Evolutionary conservation across 2,329 filamentous ascomycete species (phyloP).

Genomic region (Sporothrix humicola): DNA sequence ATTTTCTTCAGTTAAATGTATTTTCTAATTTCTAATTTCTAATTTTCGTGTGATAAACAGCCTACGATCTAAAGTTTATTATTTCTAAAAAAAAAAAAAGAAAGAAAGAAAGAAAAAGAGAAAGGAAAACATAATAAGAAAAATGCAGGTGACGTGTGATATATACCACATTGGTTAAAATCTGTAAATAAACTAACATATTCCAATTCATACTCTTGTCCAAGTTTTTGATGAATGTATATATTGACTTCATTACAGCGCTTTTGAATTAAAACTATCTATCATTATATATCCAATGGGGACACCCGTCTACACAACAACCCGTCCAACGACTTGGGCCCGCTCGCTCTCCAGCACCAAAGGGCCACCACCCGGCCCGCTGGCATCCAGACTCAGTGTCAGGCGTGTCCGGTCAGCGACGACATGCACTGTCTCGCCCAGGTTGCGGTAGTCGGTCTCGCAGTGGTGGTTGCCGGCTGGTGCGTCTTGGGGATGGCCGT

Average conservation of each 20-base stretch:
- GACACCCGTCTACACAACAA: slow-evolving; percentile 43
- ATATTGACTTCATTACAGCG: too few relatives aligned
- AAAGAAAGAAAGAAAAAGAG: too few relatives aligned
- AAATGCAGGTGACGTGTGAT: too few relatives aligned
- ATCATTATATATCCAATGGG: background rate
- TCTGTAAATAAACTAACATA: too few relatives aligned
- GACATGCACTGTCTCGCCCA: slow-evolving; percentile 78
- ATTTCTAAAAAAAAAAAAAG: too few relatives aligned
- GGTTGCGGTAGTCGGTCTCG: slow-evolving; percentile 80
- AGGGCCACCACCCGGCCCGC: slow-evolving; percentile 68
- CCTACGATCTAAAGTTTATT: too few relatives aligned
- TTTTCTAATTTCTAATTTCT: too few relatives aligned
- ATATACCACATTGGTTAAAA: too few relatives aligned
- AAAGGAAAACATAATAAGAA: too few relatives aligned
- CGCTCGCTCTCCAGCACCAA: slow-evolving; percentile 69
- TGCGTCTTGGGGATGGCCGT: background rate
- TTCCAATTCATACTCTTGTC: background rate
- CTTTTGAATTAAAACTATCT: background rate
- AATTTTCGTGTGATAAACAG: too few relatives aligned
- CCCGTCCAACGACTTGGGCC: slow-evolving; percentile 45
- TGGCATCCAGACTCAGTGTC: slow-evolving; percentile 73
- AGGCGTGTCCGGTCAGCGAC: slow-evolving; percentile 72
- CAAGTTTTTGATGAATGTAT: too few relatives aligned
- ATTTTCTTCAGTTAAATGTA: too few relatives aligned
- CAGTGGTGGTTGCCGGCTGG: slow-evolving; percentile 51